A percentile compares a stretch with the other conserved stretches of the same genome.
Evolutionary conservation across 108 stramenopile species (phyloP).

Genomic region (Poteriospumella lacustris): DNA sequence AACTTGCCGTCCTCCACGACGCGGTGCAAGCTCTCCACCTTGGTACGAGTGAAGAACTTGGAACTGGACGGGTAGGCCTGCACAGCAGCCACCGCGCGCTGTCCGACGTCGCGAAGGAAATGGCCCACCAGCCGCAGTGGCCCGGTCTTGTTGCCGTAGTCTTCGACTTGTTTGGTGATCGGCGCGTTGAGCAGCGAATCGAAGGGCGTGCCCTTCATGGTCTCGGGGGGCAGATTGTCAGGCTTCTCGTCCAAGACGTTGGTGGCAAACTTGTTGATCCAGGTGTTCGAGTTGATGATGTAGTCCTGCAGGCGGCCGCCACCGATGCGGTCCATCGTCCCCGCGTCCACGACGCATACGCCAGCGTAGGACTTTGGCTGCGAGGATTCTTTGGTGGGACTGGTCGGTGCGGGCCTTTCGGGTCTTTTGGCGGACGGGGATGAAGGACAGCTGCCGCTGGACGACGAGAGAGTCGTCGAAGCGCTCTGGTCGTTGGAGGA

Average conservation of each 20-base stretch:
- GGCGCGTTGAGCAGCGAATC: neutral
- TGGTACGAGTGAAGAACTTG: neutral
- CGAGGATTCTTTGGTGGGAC: neutral
- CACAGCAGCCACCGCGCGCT: neutral
- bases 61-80: neutral
- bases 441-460: neutral
- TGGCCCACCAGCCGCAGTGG: neutral
- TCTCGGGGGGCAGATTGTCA: neutral
- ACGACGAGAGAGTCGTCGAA: neutral
- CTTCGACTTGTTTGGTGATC: neutral
- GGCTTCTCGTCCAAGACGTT: neutral
- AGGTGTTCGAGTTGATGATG: constrained; percentile 3
- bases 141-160: neutral
- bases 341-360: neutral
- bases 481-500: neutral
- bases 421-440: neutral
- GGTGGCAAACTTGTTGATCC: neutral
- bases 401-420: neutral
- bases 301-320: neutral
- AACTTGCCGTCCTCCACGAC: neutral
- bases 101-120: neutral
- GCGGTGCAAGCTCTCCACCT: neutral
- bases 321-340: neutral
- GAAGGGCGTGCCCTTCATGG: neutral
- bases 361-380: neutral